A percentile compares a stretch with the other conserved stretches of the same genome.
These are phyloP conservation scores for Pontederia paniculata DNA, from an alignment of 176 grass and related monocot species.

Conservation along the genomic window DNA sequence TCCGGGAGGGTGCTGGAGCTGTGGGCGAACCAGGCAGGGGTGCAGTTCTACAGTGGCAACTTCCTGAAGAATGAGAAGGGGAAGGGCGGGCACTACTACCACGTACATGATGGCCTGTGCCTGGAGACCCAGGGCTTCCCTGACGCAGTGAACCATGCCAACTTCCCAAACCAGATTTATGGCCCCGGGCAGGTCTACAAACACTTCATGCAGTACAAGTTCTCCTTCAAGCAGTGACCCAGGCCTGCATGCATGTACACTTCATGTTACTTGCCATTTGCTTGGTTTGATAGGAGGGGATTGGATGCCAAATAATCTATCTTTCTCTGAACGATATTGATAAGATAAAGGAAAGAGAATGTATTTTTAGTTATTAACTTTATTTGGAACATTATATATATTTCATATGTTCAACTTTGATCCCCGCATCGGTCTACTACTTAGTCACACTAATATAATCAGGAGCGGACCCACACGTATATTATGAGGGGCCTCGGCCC, in stretches of 20 bases:
- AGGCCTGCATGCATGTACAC: not conserved
- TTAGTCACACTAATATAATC: too few relatives aligned
- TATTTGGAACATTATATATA: too few relatives aligned
- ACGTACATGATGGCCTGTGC: slow-evolving; percentile 44
- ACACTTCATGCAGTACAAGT: slow-evolving; percentile 88
- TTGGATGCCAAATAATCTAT: too few relatives aligned
- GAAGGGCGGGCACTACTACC: slow-evolving; percentile 46
- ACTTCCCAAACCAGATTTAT: slow-evolving; percentile 58
- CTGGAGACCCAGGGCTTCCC: slow-evolving; percentile 72
- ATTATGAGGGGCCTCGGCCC: too few relatives aligned
- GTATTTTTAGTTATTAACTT: too few relatives aligned
- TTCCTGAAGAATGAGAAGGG: slow-evolving; percentile 44
- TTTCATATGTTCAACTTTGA: too few relatives aligned
- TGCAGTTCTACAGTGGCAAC: slow-evolving; percentile 79
- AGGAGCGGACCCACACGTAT: too few relatives aligned
- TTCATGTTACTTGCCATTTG: too few relatives aligned
- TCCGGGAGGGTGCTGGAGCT: slow-evolving; percentile 70
- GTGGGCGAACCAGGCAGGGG: slow-evolving; percentile 57
- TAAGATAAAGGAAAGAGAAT: too few relatives aligned
- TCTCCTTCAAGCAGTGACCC: slow-evolving; percentile 29
- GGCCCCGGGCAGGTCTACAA: slow-evolving; percentile 42
- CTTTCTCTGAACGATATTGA: too few relatives aligned
- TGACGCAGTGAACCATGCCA: slow-evolving; percentile 51
- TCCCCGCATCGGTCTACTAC: too few relatives aligned
- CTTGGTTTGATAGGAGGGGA: too few relatives aligned